Base-by-base conservation (phyloP, 2,329 filamentous ascomycete species). In the Cladophialophora immunda region DNA sequence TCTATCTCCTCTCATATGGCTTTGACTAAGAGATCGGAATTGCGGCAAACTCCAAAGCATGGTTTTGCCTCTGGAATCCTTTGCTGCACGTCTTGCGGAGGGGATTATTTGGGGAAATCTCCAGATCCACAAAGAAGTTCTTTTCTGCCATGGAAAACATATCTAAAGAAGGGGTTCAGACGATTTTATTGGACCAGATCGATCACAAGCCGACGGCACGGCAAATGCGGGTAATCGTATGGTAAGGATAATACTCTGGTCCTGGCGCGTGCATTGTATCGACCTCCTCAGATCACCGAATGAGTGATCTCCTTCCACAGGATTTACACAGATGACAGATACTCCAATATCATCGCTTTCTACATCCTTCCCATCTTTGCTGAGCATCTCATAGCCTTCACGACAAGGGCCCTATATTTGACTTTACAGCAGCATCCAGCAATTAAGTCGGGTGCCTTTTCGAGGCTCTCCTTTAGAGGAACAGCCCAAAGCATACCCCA, bases 141-240 rank as follows among this genome's bases (percentile, higher is more conserved):
- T 8, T 36, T 36, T 36, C 32, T 36, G 32, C 32, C 6, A 11
- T 13, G 9, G 32, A 13, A 3, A 36, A 13, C 6, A 36, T n/a
- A n/a, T n/a, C n/a, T n/a, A n/a, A n/a, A n/a, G n/a, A n/a, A n/a
- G n/a, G n/a, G n/a, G n/a, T n/a, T n/a, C n/a, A n/a, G n/a, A n/a
- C n/a, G n/a, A n/a, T n/a, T n/a, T 4, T 32, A 17, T n/a, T 41
- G 36, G 36, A 36, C 32, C 9, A 36, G 8, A 36, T 36, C 32
- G 32, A 41, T 17, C 4, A 41, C 36, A n/a, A 32, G 36, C 36
- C 36, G 36, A 41, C 36, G 36, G 36, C 3, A 17, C 36, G 36
- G 36, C 36, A 41, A 41, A 41, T 41, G 36, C 36, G 36, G 36
- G 36, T 41, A 41, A 41, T 41, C 17, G 36, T 41, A 41, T 41